Conservation (phyloP, 257 asterid species). For the Penstemon davidsonii region DNA sequence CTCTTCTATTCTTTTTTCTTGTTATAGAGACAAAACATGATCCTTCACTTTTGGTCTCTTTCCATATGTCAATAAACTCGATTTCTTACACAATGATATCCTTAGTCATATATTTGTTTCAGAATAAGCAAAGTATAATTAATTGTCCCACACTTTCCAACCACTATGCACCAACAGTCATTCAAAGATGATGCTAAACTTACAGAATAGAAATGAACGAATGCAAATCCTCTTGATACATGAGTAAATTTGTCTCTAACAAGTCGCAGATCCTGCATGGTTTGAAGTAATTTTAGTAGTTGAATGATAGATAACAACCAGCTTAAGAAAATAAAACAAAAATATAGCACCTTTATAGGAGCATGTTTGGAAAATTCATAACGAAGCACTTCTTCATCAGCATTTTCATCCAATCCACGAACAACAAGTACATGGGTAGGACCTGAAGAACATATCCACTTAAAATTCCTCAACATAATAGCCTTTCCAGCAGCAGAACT, state of each 20-base stretch:
- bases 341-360: slow-evolving; percentile 76
- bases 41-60: background rate
- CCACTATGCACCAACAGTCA: slow-evolving; percentile 10
- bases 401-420: slow-evolving; percentile 98
- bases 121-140: background rate
- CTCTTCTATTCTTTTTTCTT: background rate
- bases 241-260: slow-evolving; percentile 98
- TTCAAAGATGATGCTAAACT: slow-evolving; percentile 27
- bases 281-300: slow-evolving; percentile 25
- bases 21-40: background rate
- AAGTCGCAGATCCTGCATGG: slow-evolving; percentile 86
- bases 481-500: slow-evolving; percentile 2
- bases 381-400: slow-evolving; percentile 99
- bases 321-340: background rate
- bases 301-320: slow-evolving; percentile 16
- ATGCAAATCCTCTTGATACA: slow-evolving; percentile 97
- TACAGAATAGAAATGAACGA: slow-evolving; percentile 88
- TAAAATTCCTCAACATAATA: slow-evolving; percentile 24
- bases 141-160: background rate
- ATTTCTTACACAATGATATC: background rate
- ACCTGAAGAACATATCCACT: slow-evolving; percentile 50
- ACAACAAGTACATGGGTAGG: slow-evolving; percentile 98
- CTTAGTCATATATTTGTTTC: background rate
- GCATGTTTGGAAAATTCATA: slow-evolving; percentile 93
- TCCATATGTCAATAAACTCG: background rate